Evolutionary conservation across 2,329 filamentous ascomycete species (phyloP), one percentile per base, ranked within the genome.

Genomic region (Aspergillus novoparasiticus): DNA sequence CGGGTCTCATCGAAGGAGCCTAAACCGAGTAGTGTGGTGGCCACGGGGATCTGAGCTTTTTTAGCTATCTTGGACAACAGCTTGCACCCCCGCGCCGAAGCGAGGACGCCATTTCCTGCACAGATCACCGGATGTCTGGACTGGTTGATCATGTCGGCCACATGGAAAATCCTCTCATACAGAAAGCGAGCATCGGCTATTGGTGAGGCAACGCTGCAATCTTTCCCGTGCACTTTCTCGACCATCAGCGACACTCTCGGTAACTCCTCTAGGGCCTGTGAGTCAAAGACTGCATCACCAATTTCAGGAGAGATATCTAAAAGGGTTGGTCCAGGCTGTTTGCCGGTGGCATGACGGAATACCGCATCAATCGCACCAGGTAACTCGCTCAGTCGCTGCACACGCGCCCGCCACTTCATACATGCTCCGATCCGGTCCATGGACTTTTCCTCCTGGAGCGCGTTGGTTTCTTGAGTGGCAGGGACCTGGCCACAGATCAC

Each of bases 11-110:
- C 57, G 34, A 48, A 58, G 26, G 41, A 34, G 2, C 57, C 57
- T 30, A 58, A 43, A 4, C 57, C 57, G 12, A 50, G 57, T 12
- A 58, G 23, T 2, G 57, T 58, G 12, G 57, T 58, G 3, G 57
- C 57, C 9, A 58, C 57, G n/a, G 57, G 57, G n/a, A 58, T 58
- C 21, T 48, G 57, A n/a, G 57, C 57, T n/a, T 58, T 58, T 12
- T 23, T 9, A 4, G 57, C 21, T n/a, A 58, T 36, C 14, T 39
- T 58, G 9, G 57, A 50, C 19, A 58, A 23, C 30, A 50, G 32
- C 26, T 9, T 23, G n/a, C 41, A 46, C 14, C 57, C 57, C 11
- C 34, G 43, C 4, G 30, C 30, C n/a, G 41, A 23, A 26, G 30
- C 30, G 10, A 39, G 51, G 16, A 48, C 57, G 11, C 57, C 57